Percentiles rank a stretch among this genome's conserved stretches.
Evolutionary conservation across 2,329 filamentous ascomycete species (phyloP).

Genomic region (Phyllosticta paracitricarpa): DNA sequence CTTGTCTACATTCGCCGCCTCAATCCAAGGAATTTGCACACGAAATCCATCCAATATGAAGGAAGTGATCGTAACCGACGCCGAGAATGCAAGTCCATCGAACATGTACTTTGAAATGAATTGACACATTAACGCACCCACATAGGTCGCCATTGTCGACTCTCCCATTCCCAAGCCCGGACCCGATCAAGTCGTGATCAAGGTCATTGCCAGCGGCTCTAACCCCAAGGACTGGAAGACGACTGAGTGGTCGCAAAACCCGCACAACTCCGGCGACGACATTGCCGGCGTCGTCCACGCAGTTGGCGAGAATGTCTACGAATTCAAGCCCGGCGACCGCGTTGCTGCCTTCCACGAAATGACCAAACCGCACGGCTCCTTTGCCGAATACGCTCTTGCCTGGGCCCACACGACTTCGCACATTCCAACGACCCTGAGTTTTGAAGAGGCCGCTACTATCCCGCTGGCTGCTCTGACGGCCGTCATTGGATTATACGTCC

Average conservation of each 20-base stretch:
- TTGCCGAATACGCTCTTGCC: constrained; percentile 52
- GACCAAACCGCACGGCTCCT: constrained; percentile 41
- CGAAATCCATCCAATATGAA: constrained; percentile 14
- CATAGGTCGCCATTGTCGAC: constrained; percentile 29
- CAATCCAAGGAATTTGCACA: neutral
- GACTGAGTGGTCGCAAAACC: constrained; percentile 15
- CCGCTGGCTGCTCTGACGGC: constrained; percentile 39
- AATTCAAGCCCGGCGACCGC: constrained; percentile 49
- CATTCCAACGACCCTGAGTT: constrained; percentile 39
- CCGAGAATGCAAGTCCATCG: neutral
- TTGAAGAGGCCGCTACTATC: constrained; percentile 41
- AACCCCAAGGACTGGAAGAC: constrained; percentile 42
- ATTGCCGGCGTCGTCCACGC: constrained; percentile 46
- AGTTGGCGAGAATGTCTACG: constrained; percentile 45
- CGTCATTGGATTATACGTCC: constrained; percentile 34
- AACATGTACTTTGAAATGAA: too few species aligned
- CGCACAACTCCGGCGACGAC: constrained; percentile 43
- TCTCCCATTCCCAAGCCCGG: constrained; percentile 23
- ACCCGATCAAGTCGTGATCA: constrained; percentile 28
- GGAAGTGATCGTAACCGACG: constrained; percentile 17
- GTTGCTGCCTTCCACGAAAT: constrained; percentile 50
- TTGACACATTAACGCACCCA: neutral
- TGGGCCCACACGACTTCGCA: constrained; percentile 48
- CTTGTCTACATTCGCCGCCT: neutral
- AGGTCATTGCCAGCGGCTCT: constrained; percentile 28